Conservation (phyloP, 1,284 basidiomycete genomes). For the Ceratobasidium sp. region DNA sequence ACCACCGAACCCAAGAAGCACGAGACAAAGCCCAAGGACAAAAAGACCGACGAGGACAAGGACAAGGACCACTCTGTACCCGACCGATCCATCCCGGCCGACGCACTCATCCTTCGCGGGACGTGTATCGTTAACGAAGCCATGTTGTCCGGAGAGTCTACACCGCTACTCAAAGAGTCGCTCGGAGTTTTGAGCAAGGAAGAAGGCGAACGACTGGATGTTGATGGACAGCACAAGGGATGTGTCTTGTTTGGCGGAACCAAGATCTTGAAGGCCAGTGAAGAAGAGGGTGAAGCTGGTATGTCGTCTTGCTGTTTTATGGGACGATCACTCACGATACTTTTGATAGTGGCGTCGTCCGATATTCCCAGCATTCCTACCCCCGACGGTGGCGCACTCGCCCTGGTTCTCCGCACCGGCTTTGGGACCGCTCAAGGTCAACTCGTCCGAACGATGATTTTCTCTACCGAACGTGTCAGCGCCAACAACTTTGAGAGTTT, state of each 20-base stretch:
- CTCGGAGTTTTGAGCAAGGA: constrained; percentile 77
- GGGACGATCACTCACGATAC: background rate
- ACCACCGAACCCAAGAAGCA: constrained; percentile 22
- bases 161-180: constrained; percentile 91
- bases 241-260: constrained; percentile 93
- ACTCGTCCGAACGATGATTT: constrained; percentile 96
- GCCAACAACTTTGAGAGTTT: constrained; percentile 94
- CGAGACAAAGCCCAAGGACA: constrained; percentile 23
- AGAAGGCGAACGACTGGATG: constrained; percentile 74
- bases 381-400: constrained; percentile 89
- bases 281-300: constrained; percentile 50
- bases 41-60: constrained; percentile 15
- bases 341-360: constrained; percentile 21
- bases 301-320: constrained; percentile 37
- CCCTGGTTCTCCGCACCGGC: constrained; percentile 91
- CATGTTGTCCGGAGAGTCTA: constrained; percentile 96
- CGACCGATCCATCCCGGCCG: constrained; percentile 75
- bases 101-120: constrained; percentile 86
- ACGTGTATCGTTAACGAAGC: constrained; percentile 96
- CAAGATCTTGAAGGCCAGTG: constrained; percentile 85
- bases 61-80: constrained; percentile 28
- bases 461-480: constrained; percentile 91
- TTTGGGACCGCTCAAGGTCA: constrained; percentile 97
- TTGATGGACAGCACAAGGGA: constrained; percentile 85
- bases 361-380: constrained; percentile 52